Percentiles rank a stretch among this genome's conserved stretches.
phyloP scores from a whole-genome alignment of 345 rosid species.

The Adansonia digitata region DNA sequence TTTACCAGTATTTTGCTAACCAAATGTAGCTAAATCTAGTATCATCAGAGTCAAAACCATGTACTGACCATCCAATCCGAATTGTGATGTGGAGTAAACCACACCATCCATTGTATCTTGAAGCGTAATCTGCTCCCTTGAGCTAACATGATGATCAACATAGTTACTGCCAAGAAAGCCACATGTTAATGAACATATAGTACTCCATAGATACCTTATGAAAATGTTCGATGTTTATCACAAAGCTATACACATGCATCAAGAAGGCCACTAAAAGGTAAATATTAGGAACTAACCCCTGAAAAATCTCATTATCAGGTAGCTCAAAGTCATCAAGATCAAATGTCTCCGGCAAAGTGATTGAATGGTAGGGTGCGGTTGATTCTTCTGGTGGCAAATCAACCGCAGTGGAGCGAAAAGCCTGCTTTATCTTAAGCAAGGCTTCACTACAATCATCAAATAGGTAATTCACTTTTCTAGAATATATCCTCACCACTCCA shows the following conservation, averaged over 20 bases:
- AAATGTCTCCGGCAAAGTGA: slow-evolving; percentile 98
- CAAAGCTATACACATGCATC: slow-evolving; percentile 9
- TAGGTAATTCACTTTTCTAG: slow-evolving; percentile 96
- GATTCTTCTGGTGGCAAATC: slow-evolving; percentile 99
- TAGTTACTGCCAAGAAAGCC: slow-evolving; percentile 59
- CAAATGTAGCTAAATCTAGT: slow-evolving; percentile 8
- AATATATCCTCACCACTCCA: slow-evolving; percentile 98
- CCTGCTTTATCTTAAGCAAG: slow-evolving; percentile 95
- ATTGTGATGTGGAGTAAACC: slow-evolving; percentile 82
- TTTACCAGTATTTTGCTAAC: background rate
- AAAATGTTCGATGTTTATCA: background rate
- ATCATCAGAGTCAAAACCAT: slow-evolving; percentile 12
- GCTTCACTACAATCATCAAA: slow-evolving; percentile 99
- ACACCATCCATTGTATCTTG: slow-evolving; percentile 98
- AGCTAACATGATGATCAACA: slow-evolving; percentile 92
- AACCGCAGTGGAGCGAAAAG: slow-evolving; percentile 96
- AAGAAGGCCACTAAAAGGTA: background rate
- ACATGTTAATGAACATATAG: slow-evolving; percentile 17
- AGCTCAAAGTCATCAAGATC: slow-evolving; percentile 99
- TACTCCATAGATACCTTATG: background rate
- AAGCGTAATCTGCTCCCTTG: slow-evolving; percentile 96
- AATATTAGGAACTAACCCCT: slow-evolving; percentile 62
- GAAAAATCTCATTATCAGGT: slow-evolving; percentile 88
- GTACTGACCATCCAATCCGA: slow-evolving; percentile 92
- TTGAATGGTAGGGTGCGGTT: slow-evolving; percentile 95